These are phyloP conservation scores for Pichia exigua DNA, from an alignment of 805 yeast species.

Conservation along the genomic window DNA sequence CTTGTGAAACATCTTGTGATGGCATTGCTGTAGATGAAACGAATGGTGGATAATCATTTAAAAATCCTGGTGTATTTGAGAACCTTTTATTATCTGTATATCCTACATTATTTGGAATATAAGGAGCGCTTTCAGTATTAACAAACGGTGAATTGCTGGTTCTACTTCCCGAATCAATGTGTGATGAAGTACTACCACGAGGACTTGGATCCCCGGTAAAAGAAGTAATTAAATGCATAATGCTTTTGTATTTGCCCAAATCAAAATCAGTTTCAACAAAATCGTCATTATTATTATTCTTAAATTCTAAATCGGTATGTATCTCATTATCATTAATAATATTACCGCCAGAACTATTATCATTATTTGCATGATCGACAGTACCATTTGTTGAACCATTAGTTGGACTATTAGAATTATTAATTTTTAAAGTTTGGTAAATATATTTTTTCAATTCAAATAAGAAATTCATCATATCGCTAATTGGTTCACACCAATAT, in stretches of 20 bases:
- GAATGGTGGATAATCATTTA: neutral
- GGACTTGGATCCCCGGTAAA: neutral
- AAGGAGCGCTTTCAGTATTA: neutral
- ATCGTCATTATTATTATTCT: neutral
- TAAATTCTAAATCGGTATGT: neutral
- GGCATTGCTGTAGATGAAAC: neutral
- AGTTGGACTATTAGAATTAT: neutral
- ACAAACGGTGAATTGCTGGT: neutral
- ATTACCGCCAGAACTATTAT: neutral
- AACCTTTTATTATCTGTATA: neutral
- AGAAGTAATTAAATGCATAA: neutral
- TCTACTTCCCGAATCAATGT: neutral
- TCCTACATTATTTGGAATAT: neutral
- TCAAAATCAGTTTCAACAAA: neutral
- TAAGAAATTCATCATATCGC: conserved; percentile 9
- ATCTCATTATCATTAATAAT: neutral
- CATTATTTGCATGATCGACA: neutral
- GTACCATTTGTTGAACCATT: neutral
- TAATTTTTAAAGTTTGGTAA: conserved; percentile 1
- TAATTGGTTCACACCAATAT: conserved; percentile 3
- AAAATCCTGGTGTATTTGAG: neutral
- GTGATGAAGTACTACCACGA: neutral
- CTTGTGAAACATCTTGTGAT: neutral
- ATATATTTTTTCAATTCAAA: conserved; percentile 7
- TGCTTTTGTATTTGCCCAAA: neutral